Base-by-base conservation (phyloP, 1,284 basidiomycete species). In the Marasmius oreades region DNA sequence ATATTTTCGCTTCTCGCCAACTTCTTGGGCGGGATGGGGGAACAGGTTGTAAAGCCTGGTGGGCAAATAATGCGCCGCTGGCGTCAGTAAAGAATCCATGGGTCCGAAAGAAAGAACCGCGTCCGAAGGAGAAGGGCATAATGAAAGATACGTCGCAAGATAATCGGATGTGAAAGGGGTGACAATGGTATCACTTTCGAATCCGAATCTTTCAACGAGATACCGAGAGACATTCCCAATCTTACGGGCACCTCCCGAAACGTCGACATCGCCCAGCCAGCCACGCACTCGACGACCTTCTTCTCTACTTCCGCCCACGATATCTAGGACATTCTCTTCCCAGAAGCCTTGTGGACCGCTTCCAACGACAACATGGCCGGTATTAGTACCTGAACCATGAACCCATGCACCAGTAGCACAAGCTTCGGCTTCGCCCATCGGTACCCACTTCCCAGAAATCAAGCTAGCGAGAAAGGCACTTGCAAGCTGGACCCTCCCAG, bases 11-110 rank as follows among this genome's bases (percentile, higher is more conserved):
- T 87, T 86, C 67, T 90, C 89, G 54, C 74, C 77, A 2, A 80
- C 69, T 57, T 90, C 88, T 67, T 91, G 88, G 3, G 86, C 88
- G 31, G 90, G 90, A 67, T 92, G 89, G 5, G 88, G 87, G 64
- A 80, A 81, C 61, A 92, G 70, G 63, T 74, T 83, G 72, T 86
- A 90, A 51, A 87, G 73, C 5, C 86, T 81, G 37, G 84, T 87
- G 52, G 88, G 85, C 58, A 84, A 72, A 67, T 85, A 90, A 64
- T 85, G 81, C 62, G 84, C 80, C 45, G 88, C 86, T 10, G 89
- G 84, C 5, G 86, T 80, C 63, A 92, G 77, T 64, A 92, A 70
- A 52, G 78, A 74, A 69, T 92, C 90, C 80, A 89, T 90, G 6
- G 89, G 85, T 51, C 90, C 90, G 67, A 91, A 89, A 33, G 84